Evolutionary conservation across 805 yeast genomes (phyloP).

Genomic region (Saccharomycopsis sp.): DNA sequence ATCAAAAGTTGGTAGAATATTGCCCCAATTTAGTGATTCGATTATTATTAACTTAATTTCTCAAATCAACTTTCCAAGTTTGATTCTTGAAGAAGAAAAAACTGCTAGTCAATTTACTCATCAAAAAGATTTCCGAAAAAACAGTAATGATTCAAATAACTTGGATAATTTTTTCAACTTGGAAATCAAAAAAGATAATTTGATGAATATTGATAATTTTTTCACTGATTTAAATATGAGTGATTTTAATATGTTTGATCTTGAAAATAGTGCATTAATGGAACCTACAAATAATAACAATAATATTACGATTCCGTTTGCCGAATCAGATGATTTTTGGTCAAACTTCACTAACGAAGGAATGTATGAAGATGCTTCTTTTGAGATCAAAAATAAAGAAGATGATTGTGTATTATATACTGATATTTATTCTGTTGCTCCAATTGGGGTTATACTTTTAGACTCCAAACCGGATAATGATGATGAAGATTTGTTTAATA

Average conservation of each 20-base stretch:
- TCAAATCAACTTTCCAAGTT: background rate
- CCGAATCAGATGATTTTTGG: slow-evolving; percentile 15
- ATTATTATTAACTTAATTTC: background rate
- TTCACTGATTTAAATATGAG: slow-evolving; percentile 5
- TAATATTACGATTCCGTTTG: slow-evolving; percentile 7
- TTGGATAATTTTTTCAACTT: background rate
- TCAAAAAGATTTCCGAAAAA: background rate
- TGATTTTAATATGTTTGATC: slow-evolving; percentile 2
- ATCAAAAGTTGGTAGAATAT: background rate
- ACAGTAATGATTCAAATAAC: background rate
- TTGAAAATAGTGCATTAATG: background rate
- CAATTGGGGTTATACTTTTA: slow-evolving; percentile 6
- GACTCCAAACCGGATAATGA: background rate
- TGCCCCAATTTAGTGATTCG: background rate
- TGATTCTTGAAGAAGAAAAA: background rate
- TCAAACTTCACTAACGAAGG: slow-evolving; percentile 2
- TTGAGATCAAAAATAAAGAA: background rate
- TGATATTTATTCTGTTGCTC: slow-evolving; percentile 3
- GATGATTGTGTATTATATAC: background rate
- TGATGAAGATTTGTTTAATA: background rate
- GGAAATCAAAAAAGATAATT: slow-evolving; percentile 1
- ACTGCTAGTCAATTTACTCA: background rate
- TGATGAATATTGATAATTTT: slow-evolving; percentile 8
- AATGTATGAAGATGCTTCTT: background rate
- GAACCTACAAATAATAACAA: background rate